Evolutionary conservation across 2,329 filamentous ascomycete genomes (phyloP).

Genomic region (Alternaria arbusti): DNA sequence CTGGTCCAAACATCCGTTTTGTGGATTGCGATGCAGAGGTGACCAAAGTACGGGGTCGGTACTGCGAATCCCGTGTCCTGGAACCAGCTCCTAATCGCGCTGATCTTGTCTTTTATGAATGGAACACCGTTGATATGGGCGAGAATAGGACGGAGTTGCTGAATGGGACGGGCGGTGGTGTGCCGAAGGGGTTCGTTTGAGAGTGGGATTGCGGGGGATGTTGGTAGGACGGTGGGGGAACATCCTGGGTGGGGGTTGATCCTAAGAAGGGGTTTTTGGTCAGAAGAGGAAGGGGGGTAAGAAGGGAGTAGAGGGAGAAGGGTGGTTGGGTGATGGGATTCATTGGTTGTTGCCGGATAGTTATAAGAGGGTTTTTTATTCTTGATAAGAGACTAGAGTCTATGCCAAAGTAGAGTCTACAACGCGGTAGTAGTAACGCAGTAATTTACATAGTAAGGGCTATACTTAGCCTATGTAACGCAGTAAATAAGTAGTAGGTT

Average conservation of each 20-base stretch:
- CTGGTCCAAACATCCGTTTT: background rate
- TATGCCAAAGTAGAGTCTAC: too few species aligned
- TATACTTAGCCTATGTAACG: too few species aligned
- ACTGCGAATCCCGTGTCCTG: background rate
- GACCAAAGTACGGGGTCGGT: background rate
- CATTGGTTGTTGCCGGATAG: slow-evolving; percentile 40
- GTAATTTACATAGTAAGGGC: too few species aligned
- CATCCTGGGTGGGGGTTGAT: slow-evolving; percentile 38
- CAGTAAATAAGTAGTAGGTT: too few species aligned
- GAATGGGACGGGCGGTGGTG: slow-evolving; percentile 10
- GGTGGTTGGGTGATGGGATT: slow-evolving; percentile 18
- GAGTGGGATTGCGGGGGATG: slow-evolving; percentile 27
- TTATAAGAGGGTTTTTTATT: slow-evolving; percentile 39
- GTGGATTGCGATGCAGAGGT: background rate
- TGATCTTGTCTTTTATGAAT: slow-evolving; percentile 40
- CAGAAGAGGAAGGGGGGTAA: slow-evolving; percentile 16
- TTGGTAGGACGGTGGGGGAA: slow-evolving; percentile 31
- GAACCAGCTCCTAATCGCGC: slow-evolving; percentile 26
- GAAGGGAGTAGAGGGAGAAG: background rate
- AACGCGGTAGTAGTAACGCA: too few species aligned
- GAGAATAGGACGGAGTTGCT: slow-evolving; percentile 29
- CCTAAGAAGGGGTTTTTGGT: slow-evolving; percentile 29
- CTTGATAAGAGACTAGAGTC: too few species aligned
- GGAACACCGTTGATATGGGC: slow-evolving; percentile 36
- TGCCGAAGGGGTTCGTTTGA: slow-evolving; percentile 33